Base-by-base conservation (phyloP, 306 rosid genomes). In the Arachis stenosperma region DNA sequence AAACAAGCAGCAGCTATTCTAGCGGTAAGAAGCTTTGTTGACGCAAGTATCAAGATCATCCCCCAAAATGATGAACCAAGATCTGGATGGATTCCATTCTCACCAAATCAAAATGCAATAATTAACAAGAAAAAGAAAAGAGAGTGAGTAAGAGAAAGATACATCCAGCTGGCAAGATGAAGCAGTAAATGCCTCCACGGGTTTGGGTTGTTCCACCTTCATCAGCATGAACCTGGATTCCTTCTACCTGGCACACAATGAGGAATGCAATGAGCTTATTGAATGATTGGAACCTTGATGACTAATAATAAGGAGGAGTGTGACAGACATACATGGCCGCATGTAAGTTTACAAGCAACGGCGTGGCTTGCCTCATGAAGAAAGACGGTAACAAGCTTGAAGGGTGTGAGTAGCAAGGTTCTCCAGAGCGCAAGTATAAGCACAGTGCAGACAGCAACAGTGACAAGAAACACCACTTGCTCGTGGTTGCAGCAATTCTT, bases 41-140 rank as follows among this genome's bases (percentile, higher is more conserved):
- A 88, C 5, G 89, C 88, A 67, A 88, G 86, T 46, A 88, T 84
- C 85, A 88, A 84, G 42, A 82, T 47, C 93, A 88, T 88, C 36
- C 93, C 90, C 90, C 90, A 88, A 65, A 88, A 86, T 47, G 93
- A 75, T 51, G 93, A 88, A 76, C 93, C 93, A 51, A 88, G 84
- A 82, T 88, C 89, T 88, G 81, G 36, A 41, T 27, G 2, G 9
- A 33, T 33, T 33, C 37, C 37, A 33, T 33, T 33, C 4, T 33
- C 37, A 33, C 37, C 37, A 33, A 33, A 33, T 33, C 4, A 33
- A 22, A 22, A 33, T 33, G 37, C 37, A 33, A 33, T 33, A 33
- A 33, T 33, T 6, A 65, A 57, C 30, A 64, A 3, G 13, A 33
- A 7, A 66, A 6, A n/a, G 5, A 48, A 43, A 74, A 61, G n/a